phyloP scores from a whole-genome alignment of 1,284 basidiomycete genomes.

The Quambalaria eucalypti region DNA sequence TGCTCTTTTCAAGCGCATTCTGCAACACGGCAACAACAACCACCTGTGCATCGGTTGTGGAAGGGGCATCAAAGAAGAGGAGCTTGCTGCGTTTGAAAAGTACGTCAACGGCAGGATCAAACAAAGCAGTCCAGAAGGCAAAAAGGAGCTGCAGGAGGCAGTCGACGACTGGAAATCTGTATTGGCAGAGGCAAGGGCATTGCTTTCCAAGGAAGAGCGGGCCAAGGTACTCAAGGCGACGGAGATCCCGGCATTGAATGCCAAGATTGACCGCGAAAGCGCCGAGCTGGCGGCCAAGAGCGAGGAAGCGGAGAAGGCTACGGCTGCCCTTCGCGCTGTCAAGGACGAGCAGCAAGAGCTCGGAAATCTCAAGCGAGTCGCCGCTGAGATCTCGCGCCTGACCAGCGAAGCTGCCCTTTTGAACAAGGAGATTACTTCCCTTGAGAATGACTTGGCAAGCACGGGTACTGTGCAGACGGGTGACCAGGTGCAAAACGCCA shows the following conservation, averaged over 20 bases:
- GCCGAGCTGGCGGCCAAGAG: conserved; percentile 14
- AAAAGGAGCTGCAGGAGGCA: conserved; percentile 57
- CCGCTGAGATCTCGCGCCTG: conserved; percentile 20
- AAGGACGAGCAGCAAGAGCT: conserved; percentile 23
- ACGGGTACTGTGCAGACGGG: conserved; percentile 30
- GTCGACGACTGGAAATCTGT: conserved; percentile 48
- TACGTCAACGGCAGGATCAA: conserved; percentile 31
- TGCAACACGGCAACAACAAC: conserved; percentile 58
- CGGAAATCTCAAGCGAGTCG: conserved; percentile 16
- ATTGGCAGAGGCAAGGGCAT: neutral
- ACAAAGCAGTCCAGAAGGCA: conserved; percentile 53
- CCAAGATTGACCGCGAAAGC: conserved; percentile 58
- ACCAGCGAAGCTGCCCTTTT: conserved; percentile 14
- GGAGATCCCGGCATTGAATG: conserved; percentile 53
- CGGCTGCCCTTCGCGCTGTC: conserved; percentile 12
- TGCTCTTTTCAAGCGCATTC: conserved; percentile 59
- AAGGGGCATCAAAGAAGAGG: conserved; percentile 59
- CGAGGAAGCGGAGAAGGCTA: conserved; percentile 36
- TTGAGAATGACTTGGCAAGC: conserved; percentile 23
- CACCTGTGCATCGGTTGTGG: conserved; percentile 70
- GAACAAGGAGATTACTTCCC: conserved; percentile 16
- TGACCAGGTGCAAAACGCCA: conserved; percentile 28
- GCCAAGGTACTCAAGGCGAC: conserved; percentile 16
- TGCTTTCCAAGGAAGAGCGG: conserved; percentile 3
- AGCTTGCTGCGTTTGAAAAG: conserved; percentile 49